phyloP scores from a whole-genome alignment of 2,329 filamentous ascomycete species.

The Colletotrichum navitas region DNA sequence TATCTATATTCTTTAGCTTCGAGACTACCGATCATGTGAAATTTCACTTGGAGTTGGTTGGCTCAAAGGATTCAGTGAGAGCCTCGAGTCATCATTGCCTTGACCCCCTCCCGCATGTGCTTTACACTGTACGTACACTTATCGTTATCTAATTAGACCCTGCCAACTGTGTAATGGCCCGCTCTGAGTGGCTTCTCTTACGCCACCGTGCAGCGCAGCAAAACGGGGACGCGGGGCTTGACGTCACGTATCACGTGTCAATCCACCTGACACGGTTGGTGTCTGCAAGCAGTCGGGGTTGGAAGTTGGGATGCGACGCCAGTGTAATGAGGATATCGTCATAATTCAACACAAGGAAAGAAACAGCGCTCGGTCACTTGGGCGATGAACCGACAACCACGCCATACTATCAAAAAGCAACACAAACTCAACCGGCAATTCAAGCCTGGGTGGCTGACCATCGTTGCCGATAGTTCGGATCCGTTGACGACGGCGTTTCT shows the following conservation, averaged over 20 bases:
- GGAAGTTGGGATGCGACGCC: too few species aligned
- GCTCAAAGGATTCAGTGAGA: neutral
- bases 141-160: conserved; percentile 32
- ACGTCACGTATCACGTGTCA: conserved; percentile 37
- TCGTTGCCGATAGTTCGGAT: neutral
- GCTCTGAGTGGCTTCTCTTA: conserved; percentile 11
- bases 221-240: conserved; percentile 31
- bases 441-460: too few species aligned
- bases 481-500: neutral
- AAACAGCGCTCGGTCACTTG: too few species aligned
- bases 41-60: neutral
- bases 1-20: too few species aligned
- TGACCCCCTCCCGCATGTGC: neutral
- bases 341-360: too few species aligned
- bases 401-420: too few species aligned
- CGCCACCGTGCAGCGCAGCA: conserved; percentile 21
- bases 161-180: neutral
- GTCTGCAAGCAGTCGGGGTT: too few species aligned
- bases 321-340: too few species aligned
- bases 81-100: neutral
- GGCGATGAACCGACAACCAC: too few species aligned
- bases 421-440: too few species aligned
- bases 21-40: neutral
- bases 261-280: conserved; percentile 28
- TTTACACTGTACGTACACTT: neutral